phyloP scores from a whole-genome alignment of 257 asterid species.

The Sherardia arvensis region DNA sequence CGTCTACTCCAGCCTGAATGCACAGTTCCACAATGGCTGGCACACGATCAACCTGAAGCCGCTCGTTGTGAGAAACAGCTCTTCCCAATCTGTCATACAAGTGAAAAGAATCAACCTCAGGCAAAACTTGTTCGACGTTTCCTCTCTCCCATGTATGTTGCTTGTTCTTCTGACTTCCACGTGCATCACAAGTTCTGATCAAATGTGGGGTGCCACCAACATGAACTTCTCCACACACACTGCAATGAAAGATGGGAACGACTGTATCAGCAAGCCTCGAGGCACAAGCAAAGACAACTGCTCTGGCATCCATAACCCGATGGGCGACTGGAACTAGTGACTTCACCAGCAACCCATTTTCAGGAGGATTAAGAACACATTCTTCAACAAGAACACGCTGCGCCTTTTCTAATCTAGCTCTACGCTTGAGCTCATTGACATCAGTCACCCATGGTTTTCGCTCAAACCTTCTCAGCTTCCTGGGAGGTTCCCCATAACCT shows the following conservation, averaged over 20 bases:
- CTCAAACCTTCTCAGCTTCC: conserved; percentile 41
- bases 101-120: conserved; percentile 54
- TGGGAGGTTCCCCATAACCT: conserved; percentile 22
- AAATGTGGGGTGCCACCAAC: conserved; percentile 56
- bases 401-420: conserved; percentile 35
- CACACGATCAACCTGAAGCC: conserved; percentile 57
- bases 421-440: conserved; percentile 48
- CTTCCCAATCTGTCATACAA: conserved; percentile 62
- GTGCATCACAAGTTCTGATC: conserved; percentile 50
- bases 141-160: conserved; percentile 63
- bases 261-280: conserved; percentile 28
- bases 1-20: conserved; percentile 71
- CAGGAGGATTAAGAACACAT: conserved; percentile 43
- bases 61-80: conserved; percentile 63
- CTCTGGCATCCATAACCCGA: conserved; percentile 36
- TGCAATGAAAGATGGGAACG: conserved; percentile 14
- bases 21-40: conserved; percentile 67
- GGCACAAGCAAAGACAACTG: conserved; percentile 31
- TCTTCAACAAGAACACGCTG: conserved; percentile 37
- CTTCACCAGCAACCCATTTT: conserved; percentile 52
- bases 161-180: conserved; percentile 40
- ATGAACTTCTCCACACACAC: conserved; percentile 63
- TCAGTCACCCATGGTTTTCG: conserved; percentile 57
- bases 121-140: conserved; percentile 39
- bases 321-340: conserved; percentile 67